Base-by-base conservation (phyloP, 352 stramenopile species). In the Phytophthora palmivora region DNA sequence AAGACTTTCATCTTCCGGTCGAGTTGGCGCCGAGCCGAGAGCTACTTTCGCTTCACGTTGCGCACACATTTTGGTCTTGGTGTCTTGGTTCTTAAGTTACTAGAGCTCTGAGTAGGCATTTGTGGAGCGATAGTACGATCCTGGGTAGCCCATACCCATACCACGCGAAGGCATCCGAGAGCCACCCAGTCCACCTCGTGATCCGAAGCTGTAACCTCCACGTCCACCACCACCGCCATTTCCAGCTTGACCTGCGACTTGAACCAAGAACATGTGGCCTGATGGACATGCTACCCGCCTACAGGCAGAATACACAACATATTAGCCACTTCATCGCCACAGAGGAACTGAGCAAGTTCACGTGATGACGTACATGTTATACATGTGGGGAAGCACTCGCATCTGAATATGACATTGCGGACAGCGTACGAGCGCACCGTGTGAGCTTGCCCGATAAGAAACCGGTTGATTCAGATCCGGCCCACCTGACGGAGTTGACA, bases 401-500 rank as follows among this genome's bases (percentile, higher is more conserved):
- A 95, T 93, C 59, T 95, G 84, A 58, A 95, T 94, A 32, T 92
- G 87, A 53, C 87, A 95, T 56, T 92, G 82, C 9, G 87, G 87
- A 60, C 87, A 95, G 18, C 83, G 84, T 48, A 95, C 87, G 32
- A 95, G 80, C 18, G 87, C 87, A n/a, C 87, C 87, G 45, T 95
- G 83, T n/a, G 82, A 88, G 45, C 82, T 88, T 9, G 82, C 84
- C 26, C 87, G 79, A 48, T 94, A 95, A 2, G 87, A 94, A 21
- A 87, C 74, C 2, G 80, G 79, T 33, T 84, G 77, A 38, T 78
- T 81, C 24, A 70, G 9, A 19, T 67, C 51, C 0, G 68, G 47
- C 15, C 32, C 33, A 15, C 36, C 45, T 19, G 45, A 65, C 42
- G 57, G 39, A 37, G 49, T 72, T n/a, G 55, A 68, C 63, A 72